phyloP scores from a whole-genome alignment of 495 filamentous ascomycete species.

The Zalerion maritima region DNA sequence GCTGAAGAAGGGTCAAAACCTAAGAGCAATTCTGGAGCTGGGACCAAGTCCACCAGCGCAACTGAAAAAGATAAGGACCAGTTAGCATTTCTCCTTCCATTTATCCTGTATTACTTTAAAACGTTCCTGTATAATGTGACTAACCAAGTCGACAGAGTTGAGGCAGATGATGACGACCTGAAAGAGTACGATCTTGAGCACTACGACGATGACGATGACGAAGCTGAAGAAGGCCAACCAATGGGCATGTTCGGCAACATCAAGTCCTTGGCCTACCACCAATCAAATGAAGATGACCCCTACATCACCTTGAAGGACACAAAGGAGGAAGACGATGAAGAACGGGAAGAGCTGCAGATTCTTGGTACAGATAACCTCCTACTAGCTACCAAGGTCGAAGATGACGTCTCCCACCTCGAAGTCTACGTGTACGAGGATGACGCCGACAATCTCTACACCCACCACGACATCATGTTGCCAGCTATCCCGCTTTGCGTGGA shows the following conservation, averaged over 20 bases:
- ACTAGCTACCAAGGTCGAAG: constrained; percentile 83
- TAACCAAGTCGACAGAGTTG: constrained; percentile 16
- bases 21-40: too few relatives aligned
- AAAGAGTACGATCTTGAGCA: constrained; percentile 93
- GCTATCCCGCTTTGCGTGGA: constrained; percentile 91
- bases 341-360: constrained; percentile 89
- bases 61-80: too few relatives aligned
- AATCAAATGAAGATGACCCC: constrained; percentile 82
- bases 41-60: too few relatives aligned
- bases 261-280: constrained; percentile 82
- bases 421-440: constrained; percentile 94
- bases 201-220: constrained; percentile 71
- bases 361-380: constrained; percentile 83
- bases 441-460: constrained; percentile 92
- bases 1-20: constrained; percentile 16
- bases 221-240: constrained; percentile 39
- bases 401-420: constrained; percentile 92
- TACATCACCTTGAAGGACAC: constrained; percentile 77
- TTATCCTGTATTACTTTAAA: too few relatives aligned
- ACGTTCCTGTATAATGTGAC: too few relatives aligned
- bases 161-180: constrained; percentile 65
- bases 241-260: constrained; percentile 93
- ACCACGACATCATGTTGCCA: constrained; percentile 98
- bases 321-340: constrained; percentile 67
- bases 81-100: too few relatives aligned